Percentiles rank a stretch among this genome's conserved stretches.
Conservation (phyloP, 1,284 basidiomycete genomes). For the Takashimella tepidaria region DNA sequence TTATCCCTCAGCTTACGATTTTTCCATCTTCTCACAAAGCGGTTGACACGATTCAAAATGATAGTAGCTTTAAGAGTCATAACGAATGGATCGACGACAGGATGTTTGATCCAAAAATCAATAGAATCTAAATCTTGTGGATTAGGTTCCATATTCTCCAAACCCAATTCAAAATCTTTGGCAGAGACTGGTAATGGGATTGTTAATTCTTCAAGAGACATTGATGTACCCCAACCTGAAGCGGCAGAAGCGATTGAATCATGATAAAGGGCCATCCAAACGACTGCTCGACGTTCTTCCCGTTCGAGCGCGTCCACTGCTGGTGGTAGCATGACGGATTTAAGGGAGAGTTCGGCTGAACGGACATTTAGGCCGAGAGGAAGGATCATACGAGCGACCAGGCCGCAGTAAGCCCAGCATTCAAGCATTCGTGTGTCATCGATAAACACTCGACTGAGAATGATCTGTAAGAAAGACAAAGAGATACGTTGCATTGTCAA, state of each 20-base stretch:
- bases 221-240: slow-evolving; percentile 44
- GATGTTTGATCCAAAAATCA: slow-evolving; percentile 45
- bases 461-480: slow-evolving; percentile 21
- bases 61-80: slow-evolving; percentile 34
- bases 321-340: slow-evolving; percentile 41
- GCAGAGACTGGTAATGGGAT: slow-evolving; percentile 37
- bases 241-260: slow-evolving; percentile 40
- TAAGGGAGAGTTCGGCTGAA: slow-evolving; percentile 39
- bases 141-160: slow-evolving; percentile 35
- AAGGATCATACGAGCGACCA: slow-evolving; percentile 41
- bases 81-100: slow-evolving; percentile 42
- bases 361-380: slow-evolving; percentile 45
- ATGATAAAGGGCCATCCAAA: slow-evolving; percentile 46
- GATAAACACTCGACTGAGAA: slow-evolving; percentile 43
- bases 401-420: slow-evolving; percentile 44
- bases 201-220: slow-evolving; percentile 44
- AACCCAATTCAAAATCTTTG: slow-evolving; percentile 31
- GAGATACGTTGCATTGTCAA: not conserved
- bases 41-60: slow-evolving; percentile 33
- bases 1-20: slow-evolving; percentile 38
- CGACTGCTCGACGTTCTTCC: slow-evolving; percentile 41
- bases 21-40: slow-evolving; percentile 42
- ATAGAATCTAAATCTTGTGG: slow-evolving; percentile 44
- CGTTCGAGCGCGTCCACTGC: slow-evolving; percentile 43
- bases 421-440: slow-evolving; percentile 47